Evolutionary conservation across 352 stramenopile genomes (phyloP).

Genomic region (Pythium angustatum): DNA sequence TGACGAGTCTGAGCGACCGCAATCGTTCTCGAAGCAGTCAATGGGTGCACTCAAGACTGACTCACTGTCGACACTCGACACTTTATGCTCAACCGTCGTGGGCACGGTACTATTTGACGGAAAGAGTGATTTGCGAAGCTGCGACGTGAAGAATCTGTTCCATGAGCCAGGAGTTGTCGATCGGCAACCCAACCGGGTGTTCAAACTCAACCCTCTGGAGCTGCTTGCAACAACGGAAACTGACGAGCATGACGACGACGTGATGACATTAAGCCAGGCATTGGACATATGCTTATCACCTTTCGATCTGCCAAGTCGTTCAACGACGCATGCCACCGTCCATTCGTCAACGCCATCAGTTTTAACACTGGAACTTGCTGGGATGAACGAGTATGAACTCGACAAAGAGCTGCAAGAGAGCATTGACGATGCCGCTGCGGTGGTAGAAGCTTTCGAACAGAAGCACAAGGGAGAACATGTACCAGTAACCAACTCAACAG

Average conservation of each 20-base stretch:
- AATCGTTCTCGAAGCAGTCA: background rate
- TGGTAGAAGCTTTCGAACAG: constrained; percentile 22
- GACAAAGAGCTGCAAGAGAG: constrained; percentile 26
- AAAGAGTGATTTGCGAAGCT: background rate
- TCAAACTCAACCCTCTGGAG: constrained; percentile 18
- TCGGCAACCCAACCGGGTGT: background rate
- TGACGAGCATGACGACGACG: constrained; percentile 17
- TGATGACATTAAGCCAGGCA: constrained; percentile 20
- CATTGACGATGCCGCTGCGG: constrained; percentile 21
- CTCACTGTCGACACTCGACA: constrained; percentile 1
- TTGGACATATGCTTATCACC: constrained; percentile 25
- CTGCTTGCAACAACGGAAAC: constrained; percentile 10
- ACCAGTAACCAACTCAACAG: background rate
- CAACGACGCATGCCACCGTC: background rate
- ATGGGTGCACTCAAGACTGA: background rate
- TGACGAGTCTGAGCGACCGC: background rate
- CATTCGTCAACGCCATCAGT: background rate
- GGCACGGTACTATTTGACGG: constrained; percentile 19
- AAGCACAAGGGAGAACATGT: background rate
- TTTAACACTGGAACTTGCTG: constrained; percentile 19
- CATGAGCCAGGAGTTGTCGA: background rate
- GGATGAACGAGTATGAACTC: constrained; percentile 22
- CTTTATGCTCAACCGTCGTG: constrained; percentile 18
- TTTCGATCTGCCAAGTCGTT: background rate
- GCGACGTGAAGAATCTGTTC: background rate